These are phyloP conservation scores for Fusarium hostae DNA, from an alignment of 2,329 filamentous ascomycete species.

Conservation along the genomic window DNA sequence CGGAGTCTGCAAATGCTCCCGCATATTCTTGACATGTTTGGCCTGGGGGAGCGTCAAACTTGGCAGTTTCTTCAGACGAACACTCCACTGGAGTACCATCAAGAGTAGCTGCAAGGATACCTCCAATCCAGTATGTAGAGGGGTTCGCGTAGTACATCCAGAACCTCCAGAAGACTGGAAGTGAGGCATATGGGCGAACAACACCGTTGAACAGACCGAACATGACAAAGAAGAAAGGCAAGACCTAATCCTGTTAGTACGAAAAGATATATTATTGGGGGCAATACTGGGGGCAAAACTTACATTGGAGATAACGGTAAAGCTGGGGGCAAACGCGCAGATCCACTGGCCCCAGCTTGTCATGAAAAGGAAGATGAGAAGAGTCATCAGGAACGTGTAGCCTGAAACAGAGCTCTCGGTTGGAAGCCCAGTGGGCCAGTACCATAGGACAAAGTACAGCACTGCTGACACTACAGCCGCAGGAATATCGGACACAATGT, in stretches of 20 bases:
- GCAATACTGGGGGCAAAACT: conserved; percentile 30
- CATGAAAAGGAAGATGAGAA: conserved; percentile 82
- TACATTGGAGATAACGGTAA: conserved; percentile 79
- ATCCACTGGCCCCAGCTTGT: conserved; percentile 86
- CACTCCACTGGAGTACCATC: conserved; percentile 52
- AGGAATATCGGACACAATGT: conserved; percentile 78
- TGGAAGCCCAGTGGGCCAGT: conserved; percentile 78
- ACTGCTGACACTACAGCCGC: conserved; percentile 71
- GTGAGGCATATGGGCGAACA: conserved; percentile 71
- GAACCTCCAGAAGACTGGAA: conserved; percentile 72
- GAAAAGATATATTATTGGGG: background rate
- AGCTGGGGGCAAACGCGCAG: conserved; percentile 81
- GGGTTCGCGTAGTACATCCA: conserved; percentile 41
- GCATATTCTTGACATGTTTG: conserved; percentile 75
- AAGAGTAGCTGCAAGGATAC: conserved; percentile 36
- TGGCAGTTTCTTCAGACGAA: conserved; percentile 48
- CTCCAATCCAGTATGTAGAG: conserved; percentile 38
- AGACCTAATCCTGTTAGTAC: conserved; percentile 55
- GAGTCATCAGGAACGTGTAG: conserved; percentile 81
- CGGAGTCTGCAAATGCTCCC: conserved; percentile 59
- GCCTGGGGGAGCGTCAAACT: conserved; percentile 70
- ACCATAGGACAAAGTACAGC: conserved; percentile 81
- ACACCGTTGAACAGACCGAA: conserved; percentile 82
- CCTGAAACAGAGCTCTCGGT: conserved; percentile 72
- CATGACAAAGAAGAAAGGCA: conserved; percentile 86